Conservation (phyloP, 2,329 filamentous ascomycete genomes). For the Alternaria panax region DNA sequence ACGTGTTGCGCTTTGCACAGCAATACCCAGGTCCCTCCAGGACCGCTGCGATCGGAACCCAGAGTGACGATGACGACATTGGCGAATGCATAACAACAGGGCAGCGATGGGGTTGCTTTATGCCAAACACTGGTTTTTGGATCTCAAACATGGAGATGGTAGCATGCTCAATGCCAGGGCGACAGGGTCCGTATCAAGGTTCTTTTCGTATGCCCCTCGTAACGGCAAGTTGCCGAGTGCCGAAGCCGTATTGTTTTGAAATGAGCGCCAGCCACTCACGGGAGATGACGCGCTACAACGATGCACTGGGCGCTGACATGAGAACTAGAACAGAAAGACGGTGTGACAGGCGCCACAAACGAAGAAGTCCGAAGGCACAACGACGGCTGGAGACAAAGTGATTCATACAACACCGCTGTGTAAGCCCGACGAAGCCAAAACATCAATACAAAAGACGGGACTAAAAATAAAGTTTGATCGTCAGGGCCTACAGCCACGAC, state of each 20-base stretch:
- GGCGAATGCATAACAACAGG: neutral
- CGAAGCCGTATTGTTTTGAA: conserved; percentile 1
- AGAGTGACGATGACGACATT: conserved; percentile 2
- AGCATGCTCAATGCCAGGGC: neutral
- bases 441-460: neutral
- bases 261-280: conserved; percentile 5
- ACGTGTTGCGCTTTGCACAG: neutral
- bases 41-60: neutral
- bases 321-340: neutral
- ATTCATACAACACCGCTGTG: conserved; percentile 8
- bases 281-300: conserved; percentile 5
- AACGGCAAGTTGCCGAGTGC: conserved; percentile 6
- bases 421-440: conserved; percentile 1
- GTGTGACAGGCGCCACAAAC: conserved; percentile 6
- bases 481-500: conserved; percentile 24
- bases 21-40: too few relatives aligned
- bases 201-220: conserved; percentile 2
- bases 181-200: conserved; percentile 11
- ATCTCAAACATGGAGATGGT: conserved; percentile 9
- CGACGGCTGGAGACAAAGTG: neutral
- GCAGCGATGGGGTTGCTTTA: neutral
- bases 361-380: neutral
- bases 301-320: conserved; percentile 1
- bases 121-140: neutral
- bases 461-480: conserved; percentile 22